Evolutionary conservation across 257 asterid species (phyloP).

Genomic region (Oldenlandia corymbosa): DNA sequence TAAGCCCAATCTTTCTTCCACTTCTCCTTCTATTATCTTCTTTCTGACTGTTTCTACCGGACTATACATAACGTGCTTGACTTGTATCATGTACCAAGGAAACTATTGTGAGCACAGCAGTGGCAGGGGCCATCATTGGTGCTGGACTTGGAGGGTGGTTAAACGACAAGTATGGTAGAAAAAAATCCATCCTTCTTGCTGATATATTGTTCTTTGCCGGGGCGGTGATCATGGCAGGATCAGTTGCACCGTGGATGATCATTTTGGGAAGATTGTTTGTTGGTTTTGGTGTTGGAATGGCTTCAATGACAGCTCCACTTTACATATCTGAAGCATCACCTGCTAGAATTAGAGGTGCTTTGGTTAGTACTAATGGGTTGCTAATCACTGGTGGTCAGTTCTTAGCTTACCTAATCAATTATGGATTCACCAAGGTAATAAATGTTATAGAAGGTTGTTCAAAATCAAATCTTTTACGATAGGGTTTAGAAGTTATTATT

Average conservation of each 20-base stretch:
- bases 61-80: too few species aligned
- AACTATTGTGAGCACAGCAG: conserved; percentile 77
- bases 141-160: conserved; percentile 69
- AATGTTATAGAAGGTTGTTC: background rate
- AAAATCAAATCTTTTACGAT: background rate
- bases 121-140: conserved; percentile 76
- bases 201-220: conserved; percentile 57
- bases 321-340: conserved; percentile 86
- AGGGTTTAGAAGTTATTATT: background rate
- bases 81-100: conserved; percentile 33
- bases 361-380: conserved; percentile 78
- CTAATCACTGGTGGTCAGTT: conserved; percentile 80
- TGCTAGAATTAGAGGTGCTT: conserved; percentile 71
- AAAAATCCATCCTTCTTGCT: conserved; percentile 55
- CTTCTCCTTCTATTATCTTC: too few species aligned
- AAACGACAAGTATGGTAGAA: conserved; percentile 66
- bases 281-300: conserved; percentile 90
- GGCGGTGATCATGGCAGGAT: conserved; percentile 55
- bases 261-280: conserved; percentile 65
- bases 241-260: conserved; percentile 65
- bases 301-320: conserved; percentile 79
- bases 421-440: conserved; percentile 64
- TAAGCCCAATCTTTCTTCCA: too few species aligned
- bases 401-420: conserved; percentile 62
- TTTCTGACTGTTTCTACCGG: too few species aligned